Evolutionary conservation across 352 stramenopile genomes (phyloP).

Genomic region (Phytophthora lateralis): DNA sequence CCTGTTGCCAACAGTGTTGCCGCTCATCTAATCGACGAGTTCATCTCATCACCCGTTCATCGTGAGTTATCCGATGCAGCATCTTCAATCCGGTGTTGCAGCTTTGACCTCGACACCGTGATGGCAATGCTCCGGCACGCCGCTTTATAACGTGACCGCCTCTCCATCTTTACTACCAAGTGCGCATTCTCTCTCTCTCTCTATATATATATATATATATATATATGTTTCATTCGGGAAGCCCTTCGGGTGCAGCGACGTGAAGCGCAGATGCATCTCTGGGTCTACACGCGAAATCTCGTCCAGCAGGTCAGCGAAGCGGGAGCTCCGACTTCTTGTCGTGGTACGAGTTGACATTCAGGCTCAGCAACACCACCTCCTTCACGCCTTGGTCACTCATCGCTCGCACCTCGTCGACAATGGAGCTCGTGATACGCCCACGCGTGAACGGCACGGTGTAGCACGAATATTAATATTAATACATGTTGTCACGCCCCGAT

Average conservation of each 20-base stretch:
- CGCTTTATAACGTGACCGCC: too few relatives aligned
- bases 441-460: conserved; percentile 99
- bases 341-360: conserved; percentile 99
- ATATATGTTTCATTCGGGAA: conserved; percentile 93
- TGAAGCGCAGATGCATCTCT: conserved; percentile 99
- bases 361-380: too few relatives aligned
- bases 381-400: conserved; percentile 92
- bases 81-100: conserved; percentile 1
- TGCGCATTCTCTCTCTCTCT: too few relatives aligned
- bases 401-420: conserved; percentile 94
- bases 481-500: conserved; percentile 99
- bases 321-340: conserved; percentile 93
- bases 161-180: too few relatives aligned
- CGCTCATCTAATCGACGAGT: too few relatives aligned
- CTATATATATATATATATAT: too few relatives aligned
- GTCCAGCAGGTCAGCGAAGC: conserved; percentile 98
- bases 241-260: conserved; percentile 99
- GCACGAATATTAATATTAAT: too few relatives aligned
- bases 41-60: conserved; percentile 13
- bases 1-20: too few relatives aligned
- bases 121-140: too few relatives aligned
- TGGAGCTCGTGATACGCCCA: conserved; percentile 92
- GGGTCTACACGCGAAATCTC: conserved; percentile 89
- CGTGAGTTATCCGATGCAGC: not conserved
- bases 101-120: conserved; percentile 5